phyloP scores from a whole-genome alignment of 352 stramenopile genomes.

The Globisporangium middletonii region DNA sequence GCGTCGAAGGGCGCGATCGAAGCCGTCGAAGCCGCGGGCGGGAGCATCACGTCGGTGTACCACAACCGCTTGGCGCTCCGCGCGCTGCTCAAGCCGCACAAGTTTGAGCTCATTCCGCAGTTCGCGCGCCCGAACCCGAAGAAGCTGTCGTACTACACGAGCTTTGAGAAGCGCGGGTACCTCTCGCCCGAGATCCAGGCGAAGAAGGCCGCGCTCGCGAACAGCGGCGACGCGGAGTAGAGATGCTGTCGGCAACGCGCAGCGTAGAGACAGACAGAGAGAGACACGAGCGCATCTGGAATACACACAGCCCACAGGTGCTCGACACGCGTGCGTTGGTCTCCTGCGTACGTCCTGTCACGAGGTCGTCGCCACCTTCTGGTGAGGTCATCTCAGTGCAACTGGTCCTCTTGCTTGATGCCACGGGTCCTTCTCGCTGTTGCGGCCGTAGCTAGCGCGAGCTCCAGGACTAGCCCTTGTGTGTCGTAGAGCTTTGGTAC shows the following conservation, averaged over 20 bases:
- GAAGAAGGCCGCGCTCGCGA: constrained; percentile 63
- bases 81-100: constrained; percentile 93
- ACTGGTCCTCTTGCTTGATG: too few species aligned
- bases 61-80: constrained; percentile 95
- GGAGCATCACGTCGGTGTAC: constrained; percentile 95
- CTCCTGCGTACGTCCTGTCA: too few species aligned
- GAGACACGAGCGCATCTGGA: too few species aligned
- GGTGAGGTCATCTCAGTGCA: too few species aligned
- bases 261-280: too few species aligned
- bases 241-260: neutral
- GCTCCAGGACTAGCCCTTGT: too few species aligned
- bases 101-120: constrained; percentile 93
- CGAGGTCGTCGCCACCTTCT: too few species aligned
- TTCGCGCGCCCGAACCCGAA: constrained; percentile 92
- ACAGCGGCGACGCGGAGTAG: constrained; percentile 35
- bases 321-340: too few species aligned
- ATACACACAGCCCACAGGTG: too few species aligned
- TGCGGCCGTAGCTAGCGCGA: too few species aligned
- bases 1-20: constrained; percentile 93
- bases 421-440: too few species aligned
- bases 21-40: constrained; percentile 92
- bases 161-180: constrained; percentile 96
- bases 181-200: constrained; percentile 95
- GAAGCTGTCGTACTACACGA: constrained; percentile 96
- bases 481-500: too few species aligned